These are phyloP conservation scores for Yarrowia sp. DNA, from an alignment of 805 yeast species.

Conservation along the genomic window DNA sequence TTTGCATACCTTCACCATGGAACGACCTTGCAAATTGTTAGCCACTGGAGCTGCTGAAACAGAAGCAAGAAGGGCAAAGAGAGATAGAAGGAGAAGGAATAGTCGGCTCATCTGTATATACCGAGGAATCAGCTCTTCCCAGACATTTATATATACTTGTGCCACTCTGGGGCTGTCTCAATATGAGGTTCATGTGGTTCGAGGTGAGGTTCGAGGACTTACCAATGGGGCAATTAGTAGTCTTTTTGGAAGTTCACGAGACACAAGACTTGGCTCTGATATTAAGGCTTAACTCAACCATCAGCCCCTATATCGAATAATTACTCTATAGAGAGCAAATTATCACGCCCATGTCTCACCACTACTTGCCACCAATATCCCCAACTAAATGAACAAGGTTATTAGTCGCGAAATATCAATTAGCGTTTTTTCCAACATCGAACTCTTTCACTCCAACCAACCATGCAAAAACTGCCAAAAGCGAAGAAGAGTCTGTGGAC, in stretches of 20 bases:
- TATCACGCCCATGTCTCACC: neutral
- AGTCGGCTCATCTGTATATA: slow-evolving; percentile 1
- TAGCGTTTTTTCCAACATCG: neutral
- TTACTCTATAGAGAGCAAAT: too few relatives aligned
- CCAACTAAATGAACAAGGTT: slow-evolving; percentile 2
- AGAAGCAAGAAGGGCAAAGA: neutral
- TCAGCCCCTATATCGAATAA: too few relatives aligned
- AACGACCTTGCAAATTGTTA: neutral
- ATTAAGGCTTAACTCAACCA: too few relatives aligned
- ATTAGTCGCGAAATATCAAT: neutral
- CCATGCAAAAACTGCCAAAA: slow-evolving; percentile 2
- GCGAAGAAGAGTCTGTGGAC: slow-evolving; percentile 11
- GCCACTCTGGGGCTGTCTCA: slow-evolving; percentile 2
- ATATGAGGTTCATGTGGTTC: slow-evolving; percentile 12
- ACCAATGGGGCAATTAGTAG: neutral
- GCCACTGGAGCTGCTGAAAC: slow-evolving; percentile 3
- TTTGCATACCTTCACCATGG: slow-evolving; percentile 20
- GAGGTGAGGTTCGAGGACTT: slow-evolving; percentile 1
- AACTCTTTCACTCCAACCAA: neutral
- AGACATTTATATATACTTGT: neutral
- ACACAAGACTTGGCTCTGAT: neutral
- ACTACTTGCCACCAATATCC: neutral
- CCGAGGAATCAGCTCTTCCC: neutral
- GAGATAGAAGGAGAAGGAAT: neutral
- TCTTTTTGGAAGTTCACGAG: neutral